Evolutionary conservation across 345 rosid species (phyloP).

Genomic region (Dovyalis caffra): DNA sequence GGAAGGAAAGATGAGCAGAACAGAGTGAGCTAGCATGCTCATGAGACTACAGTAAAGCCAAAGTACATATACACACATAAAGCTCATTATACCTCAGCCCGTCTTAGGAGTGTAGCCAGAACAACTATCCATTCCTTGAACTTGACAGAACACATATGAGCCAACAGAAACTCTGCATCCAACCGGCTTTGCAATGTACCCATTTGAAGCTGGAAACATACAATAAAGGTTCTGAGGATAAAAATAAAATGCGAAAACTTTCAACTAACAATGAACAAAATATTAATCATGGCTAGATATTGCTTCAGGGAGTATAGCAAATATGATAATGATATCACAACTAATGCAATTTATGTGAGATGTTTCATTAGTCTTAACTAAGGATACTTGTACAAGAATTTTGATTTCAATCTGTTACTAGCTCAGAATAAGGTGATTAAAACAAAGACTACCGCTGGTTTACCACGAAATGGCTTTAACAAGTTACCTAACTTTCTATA

Average conservation of each 20-base stretch:
- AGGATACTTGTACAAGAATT: neutral
- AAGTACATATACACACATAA: neutral
- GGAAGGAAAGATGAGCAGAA: neutral
- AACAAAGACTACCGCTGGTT: neutral
- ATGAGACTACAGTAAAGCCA: neutral
- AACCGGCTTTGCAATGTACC: constrained; percentile 82
- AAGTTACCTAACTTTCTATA: neutral
- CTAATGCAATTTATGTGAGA: neutral
- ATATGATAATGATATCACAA: neutral
- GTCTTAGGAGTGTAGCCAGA: constrained; percentile 86
- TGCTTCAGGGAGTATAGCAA: neutral
- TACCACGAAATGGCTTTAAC: neutral
- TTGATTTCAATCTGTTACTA: neutral
- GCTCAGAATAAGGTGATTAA: neutral
- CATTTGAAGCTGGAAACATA: constrained; percentile 79
- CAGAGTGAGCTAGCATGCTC: neutral
- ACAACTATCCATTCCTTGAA: constrained; percentile 99
- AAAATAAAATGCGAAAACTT: neutral
- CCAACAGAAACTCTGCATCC: constrained; percentile 94
- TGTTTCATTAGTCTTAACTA: neutral
- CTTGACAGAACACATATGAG: constrained; percentile 98
- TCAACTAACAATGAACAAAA: neutral
- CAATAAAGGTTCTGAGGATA: neutral
- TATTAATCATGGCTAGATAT: neutral
- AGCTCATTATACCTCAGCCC: constrained; percentile 65